These are phyloP conservation scores for Xerocomus potaroensis DNA, from an alignment of 768 basidiomycete species.

Conservation along the genomic window DNA sequence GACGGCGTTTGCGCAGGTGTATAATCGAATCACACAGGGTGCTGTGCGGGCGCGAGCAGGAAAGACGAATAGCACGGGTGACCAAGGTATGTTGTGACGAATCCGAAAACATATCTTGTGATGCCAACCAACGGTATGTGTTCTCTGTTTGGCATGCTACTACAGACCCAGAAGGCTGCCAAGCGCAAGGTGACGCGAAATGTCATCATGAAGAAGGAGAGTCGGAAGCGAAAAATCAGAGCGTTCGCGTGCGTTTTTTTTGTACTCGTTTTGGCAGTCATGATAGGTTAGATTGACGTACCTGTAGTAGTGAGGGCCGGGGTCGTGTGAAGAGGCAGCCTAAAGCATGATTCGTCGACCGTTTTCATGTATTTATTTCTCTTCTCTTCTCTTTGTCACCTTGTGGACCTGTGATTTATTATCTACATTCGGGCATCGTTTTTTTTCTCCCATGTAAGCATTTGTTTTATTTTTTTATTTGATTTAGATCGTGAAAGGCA, in stretches of 20 bases:
- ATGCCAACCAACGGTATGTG: no score
- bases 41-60: constrained; percentile 62
- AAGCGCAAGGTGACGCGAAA: constrained; percentile 71
- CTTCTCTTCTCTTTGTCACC: neutral
- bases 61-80: constrained; percentile 60
- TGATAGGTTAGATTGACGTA: neutral
- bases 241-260: constrained; percentile 49
- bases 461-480: no score
- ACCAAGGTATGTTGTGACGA: constrained; percentile 36
- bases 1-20: constrained; percentile 74
- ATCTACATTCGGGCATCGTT: no score
- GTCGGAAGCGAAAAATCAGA: constrained; percentile 71
- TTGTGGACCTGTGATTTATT: neutral
- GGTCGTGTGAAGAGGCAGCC: constrained; percentile 46
- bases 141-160: constrained; percentile 39
- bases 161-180: constrained; percentile 72
- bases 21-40: constrained; percentile 76
- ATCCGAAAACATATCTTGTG: no score
- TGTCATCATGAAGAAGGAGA: constrained; percentile 72
- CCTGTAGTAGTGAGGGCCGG: constrained; percentile 39
- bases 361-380: neutral
- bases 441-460: no score
- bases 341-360: constrained; percentile 20
- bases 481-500: no score
- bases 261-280: neutral